Conservation (phyloP, 2,329 filamentous ascomycete species). For the Epichloe gansuensis region DNA sequence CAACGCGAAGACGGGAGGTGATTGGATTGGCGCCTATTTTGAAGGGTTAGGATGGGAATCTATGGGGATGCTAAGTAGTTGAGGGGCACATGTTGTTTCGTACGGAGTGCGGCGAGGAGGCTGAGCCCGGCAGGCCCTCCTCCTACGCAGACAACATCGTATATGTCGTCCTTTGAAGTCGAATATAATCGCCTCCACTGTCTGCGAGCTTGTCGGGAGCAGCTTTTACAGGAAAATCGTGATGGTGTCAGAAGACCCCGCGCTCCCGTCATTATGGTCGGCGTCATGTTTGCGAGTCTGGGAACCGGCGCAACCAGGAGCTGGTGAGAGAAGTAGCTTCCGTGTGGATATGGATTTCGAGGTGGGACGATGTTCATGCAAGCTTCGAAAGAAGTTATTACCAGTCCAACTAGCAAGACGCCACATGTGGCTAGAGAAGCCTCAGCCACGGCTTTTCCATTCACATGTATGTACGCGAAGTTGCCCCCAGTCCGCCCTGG, state of each 20-base stretch:
- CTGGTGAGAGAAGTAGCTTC: not conserved
- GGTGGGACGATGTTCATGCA: not conserved
- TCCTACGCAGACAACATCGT: slow-evolving; percentile 85
- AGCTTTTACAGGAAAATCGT: slow-evolving; percentile 34
- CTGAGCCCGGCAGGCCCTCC: slow-evolving; percentile 84
- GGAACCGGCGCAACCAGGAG: not conserved
- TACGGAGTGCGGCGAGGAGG: slow-evolving; percentile 64
- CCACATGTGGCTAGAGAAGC: slow-evolving; percentile 3
- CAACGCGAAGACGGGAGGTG: slow-evolving; percentile 68
- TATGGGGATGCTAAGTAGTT: too few species aligned
- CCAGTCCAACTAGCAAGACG: not conserved
- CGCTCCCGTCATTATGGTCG: slow-evolving; percentile 15
- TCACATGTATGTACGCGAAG: not conserved
- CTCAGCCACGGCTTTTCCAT: not conserved
- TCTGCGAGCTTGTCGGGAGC: slow-evolving; percentile 25
- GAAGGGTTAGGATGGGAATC: not conserved
- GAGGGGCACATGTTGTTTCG: not conserved
- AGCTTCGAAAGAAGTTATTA: not conserved
- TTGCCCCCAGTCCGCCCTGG: too few species aligned
- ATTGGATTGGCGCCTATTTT: slow-evolving; percentile 55
- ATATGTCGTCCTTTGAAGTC: slow-evolving; percentile 52
- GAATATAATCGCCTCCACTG: slow-evolving; percentile 29
- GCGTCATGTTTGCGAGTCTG: not conserved
- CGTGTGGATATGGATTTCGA: not conserved
- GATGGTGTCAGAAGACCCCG: slow-evolving; percentile 14